Evolutionary conservation across 495 filamentous ascomycete genomes (phyloP), one percentile per base, ranked within the genome.

Genomic region (Penicillium coprophilum): DNA sequence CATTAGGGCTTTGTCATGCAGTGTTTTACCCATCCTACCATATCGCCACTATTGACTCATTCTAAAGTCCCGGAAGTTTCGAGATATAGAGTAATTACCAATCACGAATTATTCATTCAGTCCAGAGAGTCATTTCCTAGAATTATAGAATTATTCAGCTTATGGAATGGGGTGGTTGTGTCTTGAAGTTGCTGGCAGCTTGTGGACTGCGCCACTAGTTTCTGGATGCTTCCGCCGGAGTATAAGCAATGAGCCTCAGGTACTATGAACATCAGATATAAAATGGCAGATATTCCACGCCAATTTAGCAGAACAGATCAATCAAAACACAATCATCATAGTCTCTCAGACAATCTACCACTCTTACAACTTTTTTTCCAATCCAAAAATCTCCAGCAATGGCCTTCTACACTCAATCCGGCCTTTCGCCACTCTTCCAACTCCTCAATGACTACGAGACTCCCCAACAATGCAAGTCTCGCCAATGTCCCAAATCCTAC

Each of bases 391-490:
- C 47, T 13, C 46, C 44, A 70, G 83, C 70, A 61, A 90, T 92
- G 88, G 78, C 87, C 63, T 77, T 89, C 75, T 83, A 87, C 70
- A 74, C 84, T 63, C 67, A 72, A 58, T 75, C 72, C 46, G 73
- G 84, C 71, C 84, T 88, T 73, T 63, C 74, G 24, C 84, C 86
- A 27, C 80, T 93, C 62, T 89, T 93, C 80, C 84, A 83, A 44
- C 74, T 94, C 15, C 79, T 96, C 39, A 86, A 92, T 64, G 87
- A 90, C 73, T 88, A 87, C 65, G 87, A 87, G 65, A 72, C 69
- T 60, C 82, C 84, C 64, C 68, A 70, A 20, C 23, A 54, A 28
- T 13, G 41, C 32, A 40, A 28, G 30, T 3, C 55, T 20, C 31
- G 6, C 46, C 31, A 55, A 36, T 34, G 24, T 12, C 31, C 23